Base-by-base conservation (phyloP, 2,329 filamentous ascomycete genomes). In the Talaromyces sp. region DNA sequence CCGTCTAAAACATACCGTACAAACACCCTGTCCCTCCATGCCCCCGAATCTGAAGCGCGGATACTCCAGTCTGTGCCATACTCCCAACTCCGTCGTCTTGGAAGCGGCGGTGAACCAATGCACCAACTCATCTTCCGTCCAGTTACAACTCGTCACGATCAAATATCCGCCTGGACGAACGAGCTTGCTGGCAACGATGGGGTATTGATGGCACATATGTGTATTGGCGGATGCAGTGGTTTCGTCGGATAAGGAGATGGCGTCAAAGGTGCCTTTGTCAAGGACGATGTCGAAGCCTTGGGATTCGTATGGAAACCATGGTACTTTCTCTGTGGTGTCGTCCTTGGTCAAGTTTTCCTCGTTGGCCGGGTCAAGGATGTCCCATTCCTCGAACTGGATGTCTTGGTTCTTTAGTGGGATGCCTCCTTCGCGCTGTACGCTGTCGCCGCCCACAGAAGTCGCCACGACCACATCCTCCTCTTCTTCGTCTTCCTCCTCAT, bases 261-360 rank as follows among this genome's bases (percentile, higher is more conserved):
- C 95, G 80, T 99, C 95, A 74, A 98, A 99, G 0, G 95, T 99
- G 50, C 95, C 95, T 79, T 99, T 99, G 77, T 99, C 95, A n/a
- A 97, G 84, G 0, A 97, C 88, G 0, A 97, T 86, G 76, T 98
- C 92, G 79, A 93, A 98, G 0, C 90, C 90, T 0, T 75, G 73
- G 0, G 69, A 69, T 35, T 75, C 69, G 46, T 71, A 71, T 0
- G 68, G 80, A 69, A 75, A 80, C 75, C 78, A 80, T 16, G 70
- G 63, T 16, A 76, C 56, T 2, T 60, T 64, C 2, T 46, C 11
- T 57, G 37, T 6, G 5, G 14, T 3, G 35, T 31, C 14, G 2
- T 39, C 42, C 12, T 28, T 23, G 21, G 8, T 5, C 1, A 64
- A 48, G 1, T 55, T 42, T 2, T 46, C 33, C 33, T 64, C 69